Percentiles rank a stretch among this genome's conserved stretches.
These are phyloP conservation scores for Dryadomyces quercus-mongolicae DNA, from an alignment of 2,329 filamentous ascomycete genomes.

Conservation along the genomic window DNA sequence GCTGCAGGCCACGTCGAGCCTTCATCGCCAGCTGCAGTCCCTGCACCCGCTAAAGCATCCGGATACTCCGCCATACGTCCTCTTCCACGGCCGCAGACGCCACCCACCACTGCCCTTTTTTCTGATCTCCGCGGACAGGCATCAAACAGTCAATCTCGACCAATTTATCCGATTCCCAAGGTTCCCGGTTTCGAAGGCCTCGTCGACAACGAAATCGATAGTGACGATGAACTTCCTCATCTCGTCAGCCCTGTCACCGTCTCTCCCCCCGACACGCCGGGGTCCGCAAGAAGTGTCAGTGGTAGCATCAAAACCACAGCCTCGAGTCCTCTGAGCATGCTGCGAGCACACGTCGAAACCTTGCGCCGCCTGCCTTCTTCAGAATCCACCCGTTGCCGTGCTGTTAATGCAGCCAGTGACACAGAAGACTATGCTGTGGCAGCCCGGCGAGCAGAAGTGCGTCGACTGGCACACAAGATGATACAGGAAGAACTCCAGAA, in stretches of 20 bases:
- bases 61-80: not conserved
- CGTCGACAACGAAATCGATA: constrained; percentile 25
- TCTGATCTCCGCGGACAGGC: not conserved
- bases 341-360: constrained; percentile 31
- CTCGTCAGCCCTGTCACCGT: not conserved
- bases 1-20: not conserved
- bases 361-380: constrained; percentile 35
- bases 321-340: constrained; percentile 27
- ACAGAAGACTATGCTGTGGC: constrained; percentile 34
- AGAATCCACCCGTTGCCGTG: constrained; percentile 27
- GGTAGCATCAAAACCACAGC: constrained; percentile 14
- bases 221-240: constrained; percentile 22
- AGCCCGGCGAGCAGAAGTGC: constrained; percentile 42
- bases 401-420: constrained; percentile 28
- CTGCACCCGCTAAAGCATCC: not conserved
- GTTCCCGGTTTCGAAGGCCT: constrained; percentile 13
- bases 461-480: constrained; percentile 39
- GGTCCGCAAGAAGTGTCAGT: not conserved
- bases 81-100: not conserved
- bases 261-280: not conserved
- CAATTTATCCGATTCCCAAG: constrained; percentile 1
- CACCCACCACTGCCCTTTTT: not conserved
- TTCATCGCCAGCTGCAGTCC: not conserved
- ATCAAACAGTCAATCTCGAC: not conserved
- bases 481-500: constrained; percentile 45